Percentiles rank a stretch among this genome's conserved stretches.
Conservation (phyloP, 768 basidiomycete genomes). For the Lyophyllum atratum region DNA sequence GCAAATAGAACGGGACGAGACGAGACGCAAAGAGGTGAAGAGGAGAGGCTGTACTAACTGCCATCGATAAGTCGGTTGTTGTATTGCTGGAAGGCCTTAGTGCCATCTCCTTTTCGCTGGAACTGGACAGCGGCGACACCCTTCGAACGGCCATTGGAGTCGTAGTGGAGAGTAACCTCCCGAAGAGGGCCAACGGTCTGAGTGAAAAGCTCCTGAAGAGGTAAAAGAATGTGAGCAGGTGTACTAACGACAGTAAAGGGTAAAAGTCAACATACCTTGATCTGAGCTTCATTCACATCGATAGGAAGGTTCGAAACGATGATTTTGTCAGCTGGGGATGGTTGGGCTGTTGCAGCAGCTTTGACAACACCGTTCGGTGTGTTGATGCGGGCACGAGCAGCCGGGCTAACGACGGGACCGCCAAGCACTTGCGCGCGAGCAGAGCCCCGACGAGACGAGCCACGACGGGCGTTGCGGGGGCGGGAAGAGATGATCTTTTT, state of each 20-base stretch:
- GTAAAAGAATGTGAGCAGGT: background rate
- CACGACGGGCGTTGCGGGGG: conserved; percentile 51
- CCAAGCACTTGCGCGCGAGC: conserved; percentile 67
- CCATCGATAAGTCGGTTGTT: conserved; percentile 99
- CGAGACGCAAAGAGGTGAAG: conserved; percentile 41
- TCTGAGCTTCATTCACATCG: conserved; percentile 92
- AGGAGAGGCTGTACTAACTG: conserved; percentile 90
- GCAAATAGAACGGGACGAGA: conserved; percentile 37
- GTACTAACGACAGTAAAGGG: background rate
- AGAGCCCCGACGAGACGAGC: conserved; percentile 42
- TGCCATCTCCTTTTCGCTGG: conserved; percentile 83
- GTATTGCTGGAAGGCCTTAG: conserved; percentile 91
- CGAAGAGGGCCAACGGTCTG: conserved; percentile 87
- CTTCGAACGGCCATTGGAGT: conserved; percentile 83
- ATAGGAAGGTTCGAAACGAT: conserved; percentile 92
- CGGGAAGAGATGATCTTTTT: conserved; percentile 69
- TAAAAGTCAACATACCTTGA: conserved; percentile 67
- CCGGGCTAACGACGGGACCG: conserved; percentile 45
- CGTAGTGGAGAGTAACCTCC: conserved; percentile 85
- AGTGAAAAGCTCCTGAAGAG: conserved; percentile 83
- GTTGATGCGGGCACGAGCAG: conserved; percentile 52
- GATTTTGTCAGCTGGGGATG: conserved; percentile 78
- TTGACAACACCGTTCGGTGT: conserved; percentile 39
- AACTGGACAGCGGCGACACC: conserved; percentile 90
- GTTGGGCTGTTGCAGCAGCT: conserved; percentile 36